Evolutionary conservation across 495 filamentous ascomycete genomes (phyloP), one percentile per base, ranked within the genome.

Genomic region (Coniosporium apollinis): DNA sequence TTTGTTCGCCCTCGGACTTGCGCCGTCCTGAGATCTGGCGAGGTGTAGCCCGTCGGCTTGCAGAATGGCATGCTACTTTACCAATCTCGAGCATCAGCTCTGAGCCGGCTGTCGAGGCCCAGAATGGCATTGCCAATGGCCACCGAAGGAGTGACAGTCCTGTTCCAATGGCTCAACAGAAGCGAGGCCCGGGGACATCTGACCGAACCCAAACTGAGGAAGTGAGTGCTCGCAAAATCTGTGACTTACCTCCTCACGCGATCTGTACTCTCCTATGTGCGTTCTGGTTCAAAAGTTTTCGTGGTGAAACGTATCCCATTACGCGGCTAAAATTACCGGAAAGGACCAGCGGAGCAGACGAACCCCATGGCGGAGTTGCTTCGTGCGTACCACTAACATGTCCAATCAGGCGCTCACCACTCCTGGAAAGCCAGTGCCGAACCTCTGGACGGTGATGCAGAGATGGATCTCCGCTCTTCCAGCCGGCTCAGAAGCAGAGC

Each of bases 381-480:
- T n/a, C n/a, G n/a, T n/a, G n/a, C n/a, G n/a, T n/a, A n/a, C n/a
- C n/a, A n/a, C n/a, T n/a, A n/a, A n/a, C n/a, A n/a, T n/a, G n/a
- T n/a, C n/a, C n/a, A n/a, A 35, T 19, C 19, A 24, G 10, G 16
- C 33, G 11, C n/a, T 7, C 28, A 30, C 48, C 42, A 46, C 43
- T 15, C 44, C 47, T 9, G 45, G 39, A 17, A 48, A 41, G 38
- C 53, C 55, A 2, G 33, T 70, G 8, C 78, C 83, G 9, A 93
- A 87, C 49, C 61, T 91, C 21, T 99, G 91, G 91, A 81, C 78
- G 6, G 79, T 91, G 20, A 75, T 92, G 63, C 84, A 92, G 57
- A 89, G 83, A 59, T 99, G 89, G 89, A 80, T 96, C 29, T 62
- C 71, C 44, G 89, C 85, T 10, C 64, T 99, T 25, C 86, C 89